Conservation (phyloP, 345 rosid genomes). For the Capsella bursapastoris region DNA sequence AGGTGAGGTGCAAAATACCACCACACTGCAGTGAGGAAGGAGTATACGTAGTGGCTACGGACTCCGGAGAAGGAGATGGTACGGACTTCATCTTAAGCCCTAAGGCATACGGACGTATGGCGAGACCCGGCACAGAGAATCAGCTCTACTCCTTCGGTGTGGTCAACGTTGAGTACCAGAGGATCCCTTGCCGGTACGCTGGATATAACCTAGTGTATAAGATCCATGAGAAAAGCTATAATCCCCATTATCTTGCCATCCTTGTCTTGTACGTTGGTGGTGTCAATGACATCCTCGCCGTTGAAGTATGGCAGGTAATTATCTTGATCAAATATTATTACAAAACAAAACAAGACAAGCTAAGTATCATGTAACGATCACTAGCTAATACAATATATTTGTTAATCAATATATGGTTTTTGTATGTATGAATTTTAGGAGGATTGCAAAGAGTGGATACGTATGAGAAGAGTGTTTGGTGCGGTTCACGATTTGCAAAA, state of each 20-base stretch:
- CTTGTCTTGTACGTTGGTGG: conserved; percentile 59
- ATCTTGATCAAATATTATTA: neutral
- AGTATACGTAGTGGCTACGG: conserved; percentile 70
- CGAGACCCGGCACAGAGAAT: conserved; percentile 41
- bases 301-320: conserved; percentile 70
- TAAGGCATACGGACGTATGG: conserved; percentile 64
- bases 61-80: conserved; percentile 77
- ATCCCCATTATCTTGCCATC: conserved; percentile 71
- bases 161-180: conserved; percentile 72
- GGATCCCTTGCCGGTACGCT: conserved; percentile 64
- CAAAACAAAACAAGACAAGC: neutral
- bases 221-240: conserved; percentile 72
- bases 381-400: too few relatives aligned
- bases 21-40: conserved; percentile 69
- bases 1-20: conserved; percentile 79
- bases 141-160: conserved; percentile 72
- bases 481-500: conserved; percentile 66
- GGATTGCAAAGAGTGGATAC: conserved; percentile 63
- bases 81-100: conserved; percentile 87
- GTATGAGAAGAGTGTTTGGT: conserved; percentile 78
- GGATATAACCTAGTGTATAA: conserved; percentile 58
- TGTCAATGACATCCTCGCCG: conserved; percentile 58
- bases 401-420: neutral
- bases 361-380: too few relatives aligned
- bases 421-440: conserved; percentile 44